Evolutionary conservation across 2,329 filamentous ascomycete species (phyloP), one percentile per base, ranked within the genome.

Genomic region (Colletotrichum echinochloae): DNA sequence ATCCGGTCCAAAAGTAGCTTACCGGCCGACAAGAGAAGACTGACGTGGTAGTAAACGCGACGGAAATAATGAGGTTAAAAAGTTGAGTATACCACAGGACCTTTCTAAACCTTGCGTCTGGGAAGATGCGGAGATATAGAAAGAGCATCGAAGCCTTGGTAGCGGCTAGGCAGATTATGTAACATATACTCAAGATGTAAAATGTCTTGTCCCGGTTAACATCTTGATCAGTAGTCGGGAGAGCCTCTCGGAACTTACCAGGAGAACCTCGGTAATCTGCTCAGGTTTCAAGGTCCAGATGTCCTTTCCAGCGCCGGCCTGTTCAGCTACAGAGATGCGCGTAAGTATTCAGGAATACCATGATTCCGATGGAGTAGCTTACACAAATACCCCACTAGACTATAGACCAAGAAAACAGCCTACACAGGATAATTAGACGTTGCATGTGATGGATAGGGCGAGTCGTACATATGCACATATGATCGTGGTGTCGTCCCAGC

Each of bases 1-100:
- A 69, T 11, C 30, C 23, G 16, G 51, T 60, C 66, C 66, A 69
- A 2, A 59, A 64, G 18, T 52, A 30, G 3, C 33, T 9, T 0
- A 60, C 2, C 1, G 60, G 66, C 12, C 49, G 60, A 18, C 60
- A 69, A 8, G 54, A 37, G 7, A 30, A n/a, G 2, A 62, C 35
- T 8, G 59, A 33, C 16, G 18, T 23, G 1, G 23, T 18, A 7
- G 20, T 1, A 28, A 37, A 69, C 2, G 28, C 28, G 1, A 33
- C 14, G 16, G n/a, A 61, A 1, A 37, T 6, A 2, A 54, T 11
- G 14, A 54, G 28, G 12, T 59, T 69, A 28, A 69, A 5, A 16
- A 8, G 18, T 14, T 35, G 57, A 5, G 26, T 35, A 23, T 7
- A 28, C 57, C 57, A 60, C 3, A 60, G 12, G 3, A 35, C 26